These are phyloP conservation scores for Alternaria sp. DNA, from an alignment of 2,329 filamentous ascomycete species.

Conservation along the genomic window DNA sequence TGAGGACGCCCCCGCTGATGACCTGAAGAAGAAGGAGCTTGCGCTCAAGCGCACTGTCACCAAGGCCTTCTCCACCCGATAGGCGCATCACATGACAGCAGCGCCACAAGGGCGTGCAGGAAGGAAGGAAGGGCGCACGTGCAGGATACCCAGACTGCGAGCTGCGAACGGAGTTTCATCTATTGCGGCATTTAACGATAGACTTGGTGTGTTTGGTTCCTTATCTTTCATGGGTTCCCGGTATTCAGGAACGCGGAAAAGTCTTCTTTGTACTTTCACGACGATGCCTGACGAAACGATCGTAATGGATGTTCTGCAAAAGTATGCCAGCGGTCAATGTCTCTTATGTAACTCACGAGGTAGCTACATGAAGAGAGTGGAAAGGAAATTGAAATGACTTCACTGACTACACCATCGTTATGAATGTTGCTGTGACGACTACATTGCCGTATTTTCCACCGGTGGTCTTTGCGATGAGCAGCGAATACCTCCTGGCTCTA, in stretches of 20 bases:
- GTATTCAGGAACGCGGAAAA: slow-evolving; percentile 34
- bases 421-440: not conserved
- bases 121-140: slow-evolving; percentile 31
- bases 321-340: slow-evolving; percentile 28
- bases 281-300: slow-evolving; percentile 37
- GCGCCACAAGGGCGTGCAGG: slow-evolving; percentile 16
- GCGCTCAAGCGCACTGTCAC: slow-evolving; percentile 97
- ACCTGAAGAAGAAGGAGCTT: slow-evolving; percentile 99
- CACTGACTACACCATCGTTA: not conserved
- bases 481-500: not conserved
- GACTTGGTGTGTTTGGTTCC: slow-evolving; percentile 44
- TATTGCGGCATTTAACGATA: slow-evolving; percentile 45
- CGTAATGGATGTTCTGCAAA: slow-evolving; percentile 34
- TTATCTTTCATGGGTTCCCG: slow-evolving; percentile 33
- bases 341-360: slow-evolving; percentile 27
- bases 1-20: slow-evolving; percentile 87
- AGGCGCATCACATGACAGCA: slow-evolving; percentile 46
- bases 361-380: slow-evolving; percentile 19
- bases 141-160: slow-evolving; percentile 40
- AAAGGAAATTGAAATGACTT: slow-evolving; percentile 28
- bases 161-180: slow-evolving; percentile 39
- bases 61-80: slow-evolving; percentile 95
- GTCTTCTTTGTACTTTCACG: slow-evolving; percentile 38
- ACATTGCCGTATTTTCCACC: not conserved
- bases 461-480: not conserved